These are phyloP conservation scores for Syzygium aromaticum DNA, from an alignment of 345 rosid genomes.

Conservation along the genomic window DNA sequence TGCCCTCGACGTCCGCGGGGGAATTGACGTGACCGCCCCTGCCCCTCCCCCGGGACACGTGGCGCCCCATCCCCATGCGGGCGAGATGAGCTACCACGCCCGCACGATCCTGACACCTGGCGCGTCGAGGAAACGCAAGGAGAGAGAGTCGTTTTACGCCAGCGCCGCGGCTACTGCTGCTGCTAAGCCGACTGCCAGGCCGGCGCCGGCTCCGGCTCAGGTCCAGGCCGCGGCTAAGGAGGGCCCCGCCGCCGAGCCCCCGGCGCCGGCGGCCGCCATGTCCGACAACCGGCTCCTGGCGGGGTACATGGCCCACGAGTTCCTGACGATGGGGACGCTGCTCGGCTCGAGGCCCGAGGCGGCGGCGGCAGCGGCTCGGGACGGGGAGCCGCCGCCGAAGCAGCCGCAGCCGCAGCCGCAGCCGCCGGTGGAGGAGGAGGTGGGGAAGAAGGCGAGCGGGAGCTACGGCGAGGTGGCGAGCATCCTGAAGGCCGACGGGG, in stretches of 20 bases:
- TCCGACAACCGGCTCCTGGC: slow-evolving; percentile 61
- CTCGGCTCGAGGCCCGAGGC: slow-evolving; percentile 54
- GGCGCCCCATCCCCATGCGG: slow-evolving; percentile 70
- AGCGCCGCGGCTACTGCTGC: neutral
- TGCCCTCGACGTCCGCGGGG: neutral
- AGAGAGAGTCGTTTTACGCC: slow-evolving; percentile 31
- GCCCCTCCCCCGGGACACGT: slow-evolving; percentile 24
- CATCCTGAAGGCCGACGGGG: slow-evolving; percentile 46
- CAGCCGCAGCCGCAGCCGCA: neutral
- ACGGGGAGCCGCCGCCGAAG: slow-evolving; percentile 7
- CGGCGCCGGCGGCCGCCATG: slow-evolving; percentile 8
- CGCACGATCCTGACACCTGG: slow-evolving; percentile 53
- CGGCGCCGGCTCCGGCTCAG: slow-evolving; percentile 8
- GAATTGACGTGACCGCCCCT: neutral
- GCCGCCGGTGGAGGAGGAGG: neutral
- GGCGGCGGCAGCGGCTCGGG: slow-evolving; percentile 1
- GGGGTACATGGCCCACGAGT: slow-evolving; percentile 81
- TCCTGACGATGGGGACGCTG: slow-evolving; percentile 60
- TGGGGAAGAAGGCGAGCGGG: slow-evolving; percentile 11
- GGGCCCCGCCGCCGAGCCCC: slow-evolving; percentile 10
- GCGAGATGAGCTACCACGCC: slow-evolving; percentile 92
- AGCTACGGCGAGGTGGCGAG: slow-evolving; percentile 58
- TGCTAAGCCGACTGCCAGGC: slow-evolving; percentile 1
- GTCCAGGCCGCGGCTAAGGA: slow-evolving; percentile 1
- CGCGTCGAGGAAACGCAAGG: slow-evolving; percentile 44